Base-by-base conservation (phyloP, 2,329 filamentous ascomycete genomes). In the Mollisia scopiformis region DNA sequence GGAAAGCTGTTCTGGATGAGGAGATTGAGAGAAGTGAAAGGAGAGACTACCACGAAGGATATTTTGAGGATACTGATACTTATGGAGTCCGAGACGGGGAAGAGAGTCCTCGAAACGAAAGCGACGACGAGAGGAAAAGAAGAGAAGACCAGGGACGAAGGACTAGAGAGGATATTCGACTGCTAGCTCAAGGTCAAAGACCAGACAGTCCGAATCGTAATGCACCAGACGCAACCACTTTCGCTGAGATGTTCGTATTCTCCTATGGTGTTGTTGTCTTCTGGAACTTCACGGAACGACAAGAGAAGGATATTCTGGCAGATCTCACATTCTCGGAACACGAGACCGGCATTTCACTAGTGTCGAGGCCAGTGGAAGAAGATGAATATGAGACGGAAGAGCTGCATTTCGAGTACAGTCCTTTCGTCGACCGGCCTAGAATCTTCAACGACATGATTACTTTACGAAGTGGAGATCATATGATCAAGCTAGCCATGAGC, bases 391-490 rank as follows among this genome's bases (percentile, higher is more conserved):
- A 99, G 78, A 99, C 91, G 0, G 95, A 99, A 74, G 94, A 98
- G 73, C 97, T 99, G 71, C 94, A 99, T 73, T 99, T 99, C 73
- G 93, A 98, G 75, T 99, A 99, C 79, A 96, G 92, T 70, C 84
- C 87, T 0, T 84, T 92, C 60, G 92, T 95, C 33, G 89, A 93
- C 64, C 86, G 93, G 53, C 95, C 95, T 4, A 86, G 95, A 59
- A 91, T 99, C 30, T 99, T 96, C 79, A 98, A 99, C 77, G 95
- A 99, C 76, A 99, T 99, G 95, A 98, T 99, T 70, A 99, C 95
- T 0, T 80, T 99, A 47, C 84, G 96, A 64, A 96, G 92, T 62
- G 89, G 92, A 39, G 95, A 99, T 77, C 95, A 99, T 78, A 98
- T 99, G 94, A 96, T 98, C 74, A 98, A 98, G 77, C 83, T 99